Evolutionary conservation across 306 rosid genomes (phyloP), one percentile per base, ranked within the genome.

Genomic region (Trifolium pratense): DNA sequence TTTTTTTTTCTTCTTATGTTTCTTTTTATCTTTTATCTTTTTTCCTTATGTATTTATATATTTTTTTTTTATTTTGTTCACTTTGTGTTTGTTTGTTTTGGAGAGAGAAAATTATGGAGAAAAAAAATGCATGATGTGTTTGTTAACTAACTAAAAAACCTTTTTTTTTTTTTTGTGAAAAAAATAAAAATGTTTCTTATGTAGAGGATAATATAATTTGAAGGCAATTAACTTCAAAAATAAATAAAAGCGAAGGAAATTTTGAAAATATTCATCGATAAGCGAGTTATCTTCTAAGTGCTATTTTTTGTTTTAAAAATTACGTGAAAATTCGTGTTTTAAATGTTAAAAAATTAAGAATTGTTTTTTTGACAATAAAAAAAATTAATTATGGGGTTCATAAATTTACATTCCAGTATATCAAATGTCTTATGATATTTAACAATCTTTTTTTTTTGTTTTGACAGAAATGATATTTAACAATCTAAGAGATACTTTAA

Each of bases 61-160:
- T 51, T 3, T 18, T 31, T 65, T 67, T 26, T 26, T 26, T 3
- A 29, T 29, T 29, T 29, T 26, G 31, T 26, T 26, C 31, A 26
- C 0, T 29, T 5, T 29, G 5, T 29, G 32, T 29, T 29, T 4
- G 6, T 17, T 37, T 1, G 7, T 9, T 26, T 58, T 68, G 57
- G 71, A 71, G 61, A 76, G 82, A 51, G 71, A 75, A 49, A 63
- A 20, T 10, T 2, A 23, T 0, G 13, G 21, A 29, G 29, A 29
- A 29, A 66, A 8, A 0, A 31, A 68, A 39, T 51, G 63, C 16
- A 71, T 46, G 4, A 29, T 82, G 73, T 68, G 79, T 73, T 65
- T 60, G 52, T 65, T 8, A 76, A 71, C 71, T 71, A 76, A 76
- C 67, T 26, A 26, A 26, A 31, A 25, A 2, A 2, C 8, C n/a